phyloP scores from a whole-genome alignment of 1,284 basidiomycete species.

The Anthracocystis setariae region DNA sequence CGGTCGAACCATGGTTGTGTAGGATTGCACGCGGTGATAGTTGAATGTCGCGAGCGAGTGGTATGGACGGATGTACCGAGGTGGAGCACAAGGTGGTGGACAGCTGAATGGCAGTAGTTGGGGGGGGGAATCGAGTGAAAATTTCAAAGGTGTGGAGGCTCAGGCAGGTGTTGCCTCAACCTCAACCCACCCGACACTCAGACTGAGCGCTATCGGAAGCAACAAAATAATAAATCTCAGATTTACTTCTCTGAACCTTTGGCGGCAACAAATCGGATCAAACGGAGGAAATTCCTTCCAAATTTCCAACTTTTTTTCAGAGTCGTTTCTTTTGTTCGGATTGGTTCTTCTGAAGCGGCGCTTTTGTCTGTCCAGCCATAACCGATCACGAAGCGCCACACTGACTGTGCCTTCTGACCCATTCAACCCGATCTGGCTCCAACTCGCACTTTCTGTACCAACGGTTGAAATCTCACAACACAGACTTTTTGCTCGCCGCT shows the following conservation, averaged over 20 bases:
- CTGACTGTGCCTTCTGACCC: too few relatives aligned
- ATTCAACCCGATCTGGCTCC: too few relatives aligned
- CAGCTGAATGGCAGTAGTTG: background rate
- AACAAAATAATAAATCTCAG: too few relatives aligned
- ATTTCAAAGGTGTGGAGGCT: background rate
- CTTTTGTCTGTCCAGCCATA: slow-evolving; percentile 2
- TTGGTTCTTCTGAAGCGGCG: background rate
- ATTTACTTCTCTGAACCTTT: too few relatives aligned
- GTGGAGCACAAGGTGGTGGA: too few relatives aligned
- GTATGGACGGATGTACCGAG: too few relatives aligned
- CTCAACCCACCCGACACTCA: too few relatives aligned
- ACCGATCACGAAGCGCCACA: slow-evolving; percentile 46
- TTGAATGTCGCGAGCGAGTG: background rate
- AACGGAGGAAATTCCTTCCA: slow-evolving; percentile 3
- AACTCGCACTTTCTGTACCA: too few relatives aligned
- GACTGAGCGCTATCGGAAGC: too few relatives aligned
- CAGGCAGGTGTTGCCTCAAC: too few relatives aligned
- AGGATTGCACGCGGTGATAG: background rate
- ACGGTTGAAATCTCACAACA: too few relatives aligned
- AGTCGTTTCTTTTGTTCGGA: slow-evolving; percentile 9
- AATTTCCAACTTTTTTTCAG: slow-evolving; percentile 12
- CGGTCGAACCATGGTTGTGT: slow-evolving; percentile 24
- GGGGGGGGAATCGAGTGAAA: background rate
- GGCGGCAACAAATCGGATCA: background rate
- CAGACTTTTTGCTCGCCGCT: too few relatives aligned